Evolutionary conservation across 2,329 filamentous ascomycete genomes (phyloP).

Genomic region (Grosmannia clavigera): DNA sequence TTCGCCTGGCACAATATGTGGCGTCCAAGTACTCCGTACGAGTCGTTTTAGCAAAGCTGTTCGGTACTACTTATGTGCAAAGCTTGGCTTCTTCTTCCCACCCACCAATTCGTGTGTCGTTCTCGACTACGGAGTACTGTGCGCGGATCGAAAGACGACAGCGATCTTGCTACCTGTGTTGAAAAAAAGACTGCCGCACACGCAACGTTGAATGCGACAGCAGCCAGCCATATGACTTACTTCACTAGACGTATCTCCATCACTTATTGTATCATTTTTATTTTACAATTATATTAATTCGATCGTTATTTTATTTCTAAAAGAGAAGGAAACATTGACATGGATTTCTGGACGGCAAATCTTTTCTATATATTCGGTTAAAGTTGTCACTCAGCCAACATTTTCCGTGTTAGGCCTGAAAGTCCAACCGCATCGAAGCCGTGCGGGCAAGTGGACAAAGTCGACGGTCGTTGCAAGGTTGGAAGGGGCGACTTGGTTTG

Average conservation of each 20-base stretch:
- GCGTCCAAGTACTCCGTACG: not conserved
- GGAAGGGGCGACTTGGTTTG: not conserved
- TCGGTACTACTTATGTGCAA: not conserved
- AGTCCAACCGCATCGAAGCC: not conserved
- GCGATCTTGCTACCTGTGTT: not conserved
- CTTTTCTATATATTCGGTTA: not conserved
- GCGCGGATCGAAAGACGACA: not conserved
- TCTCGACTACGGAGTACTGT: not conserved
- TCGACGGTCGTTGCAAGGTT: not conserved
- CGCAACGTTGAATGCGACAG: not conserved
- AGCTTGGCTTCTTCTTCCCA: not conserved
- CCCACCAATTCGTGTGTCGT: not conserved
- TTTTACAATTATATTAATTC: not conserved
- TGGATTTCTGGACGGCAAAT: not conserved
- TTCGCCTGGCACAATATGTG: not conserved
- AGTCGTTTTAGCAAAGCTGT: not conserved
- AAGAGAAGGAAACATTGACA: not conserved
- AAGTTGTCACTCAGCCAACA: not conserved
- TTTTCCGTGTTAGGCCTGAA: not conserved
- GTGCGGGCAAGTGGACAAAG: slow-evolving; percentile 2
- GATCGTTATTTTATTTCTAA: not conserved
- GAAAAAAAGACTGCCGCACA: not conserved
- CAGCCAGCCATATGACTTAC: not conserved
- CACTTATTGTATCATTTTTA: not conserved
- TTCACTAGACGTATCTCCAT: not conserved